Evolutionary conservation across 73 alveolate species (phyloP).

Genomic region (Urostyla sp.): DNA sequence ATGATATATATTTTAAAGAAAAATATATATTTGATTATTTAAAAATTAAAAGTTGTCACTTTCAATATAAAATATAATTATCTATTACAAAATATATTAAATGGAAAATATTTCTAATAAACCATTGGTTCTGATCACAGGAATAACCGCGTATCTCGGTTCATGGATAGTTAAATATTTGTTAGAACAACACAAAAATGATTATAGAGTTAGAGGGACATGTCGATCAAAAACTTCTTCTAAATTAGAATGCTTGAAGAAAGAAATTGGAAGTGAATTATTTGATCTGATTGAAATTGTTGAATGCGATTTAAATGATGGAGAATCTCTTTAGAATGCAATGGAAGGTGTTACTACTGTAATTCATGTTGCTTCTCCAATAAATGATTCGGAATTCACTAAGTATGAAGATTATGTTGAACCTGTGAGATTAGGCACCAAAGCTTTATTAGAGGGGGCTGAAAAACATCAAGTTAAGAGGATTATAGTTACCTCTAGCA

Average conservation of each 20-base stretch:
- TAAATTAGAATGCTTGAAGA: slow-evolving; percentile 46
- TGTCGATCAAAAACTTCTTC: slow-evolving; percentile 40
- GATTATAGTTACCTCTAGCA: slow-evolving; percentile 48
- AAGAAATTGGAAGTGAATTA: slow-evolving; percentile 40
- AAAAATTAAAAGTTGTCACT: too few relatives aligned
- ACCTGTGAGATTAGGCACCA: slow-evolving; percentile 58
- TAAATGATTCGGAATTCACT: slow-evolving; percentile 24
- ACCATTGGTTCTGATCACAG: slow-evolving; percentile 43
- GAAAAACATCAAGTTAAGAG: slow-evolving; percentile 44
- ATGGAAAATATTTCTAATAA: slow-evolving; percentile 24
- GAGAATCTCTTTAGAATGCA: slow-evolving; percentile 45
- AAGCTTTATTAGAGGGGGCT: slow-evolving; percentile 54
- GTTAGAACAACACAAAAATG: neutral
- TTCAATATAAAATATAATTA: too few relatives aligned
- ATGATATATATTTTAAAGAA: too few relatives aligned
- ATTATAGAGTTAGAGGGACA: slow-evolving; percentile 54
- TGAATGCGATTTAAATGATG: slow-evolving; percentile 45
- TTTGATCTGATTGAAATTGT: slow-evolving; percentile 46
- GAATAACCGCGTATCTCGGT: slow-evolving; percentile 58
- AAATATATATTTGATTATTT: too few relatives aligned
- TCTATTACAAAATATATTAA: too few relatives aligned
- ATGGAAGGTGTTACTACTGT: slow-evolving; percentile 48
- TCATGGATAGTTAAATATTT: slow-evolving; percentile 44
- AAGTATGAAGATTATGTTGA: slow-evolving; percentile 35
- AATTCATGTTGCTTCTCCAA: slow-evolving; percentile 68